These are phyloP conservation scores for Nepenthes gracilis DNA, from an alignment of 148 eudicot genomes.

Conservation along the genomic window DNA sequence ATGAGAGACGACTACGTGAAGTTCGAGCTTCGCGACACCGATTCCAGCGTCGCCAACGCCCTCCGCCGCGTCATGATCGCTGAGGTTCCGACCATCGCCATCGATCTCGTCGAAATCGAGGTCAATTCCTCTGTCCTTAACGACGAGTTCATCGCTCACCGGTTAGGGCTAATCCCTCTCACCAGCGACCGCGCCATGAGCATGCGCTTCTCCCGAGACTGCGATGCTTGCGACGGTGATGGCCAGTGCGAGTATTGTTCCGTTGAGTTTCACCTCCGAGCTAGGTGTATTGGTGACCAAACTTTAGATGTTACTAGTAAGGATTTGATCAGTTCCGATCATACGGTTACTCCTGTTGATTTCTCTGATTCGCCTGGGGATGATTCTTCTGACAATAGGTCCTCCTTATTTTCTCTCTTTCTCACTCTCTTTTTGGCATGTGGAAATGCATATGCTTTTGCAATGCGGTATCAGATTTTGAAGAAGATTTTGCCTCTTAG, in stretches of 20 bases:
- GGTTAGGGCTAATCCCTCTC: constrained; percentile 78
- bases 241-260: constrained; percentile 95
- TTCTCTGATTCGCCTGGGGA: constrained; percentile 49
- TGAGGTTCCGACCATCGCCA: constrained; percentile 84
- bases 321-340: constrained; percentile 73
- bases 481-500: too few species aligned
- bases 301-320: constrained; percentile 84
- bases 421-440: neutral
- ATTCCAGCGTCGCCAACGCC: constrained; percentile 75
- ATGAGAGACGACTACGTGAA: constrained; percentile 57
- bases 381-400: constrained; percentile 32
- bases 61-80: constrained; percentile 96
- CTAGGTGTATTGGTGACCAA: constrained; percentile 63
- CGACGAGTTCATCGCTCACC: constrained; percentile 91
- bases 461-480: too few species aligned
- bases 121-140: constrained; percentile 78
- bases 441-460: too few species aligned
- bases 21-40: constrained; percentile 84
- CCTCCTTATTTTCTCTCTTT: neutral
- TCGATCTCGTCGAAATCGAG: constrained; percentile 90
- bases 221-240: constrained; percentile 92
- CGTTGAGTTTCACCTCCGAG: constrained; percentile 79
- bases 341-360: constrained; percentile 75
- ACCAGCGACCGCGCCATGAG: constrained; percentile 81
- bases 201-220: constrained; percentile 95